phyloP scores from a whole-genome alignment of 2,329 filamentous ascomycete genomes.

The Colletotrichum sojae region DNA sequence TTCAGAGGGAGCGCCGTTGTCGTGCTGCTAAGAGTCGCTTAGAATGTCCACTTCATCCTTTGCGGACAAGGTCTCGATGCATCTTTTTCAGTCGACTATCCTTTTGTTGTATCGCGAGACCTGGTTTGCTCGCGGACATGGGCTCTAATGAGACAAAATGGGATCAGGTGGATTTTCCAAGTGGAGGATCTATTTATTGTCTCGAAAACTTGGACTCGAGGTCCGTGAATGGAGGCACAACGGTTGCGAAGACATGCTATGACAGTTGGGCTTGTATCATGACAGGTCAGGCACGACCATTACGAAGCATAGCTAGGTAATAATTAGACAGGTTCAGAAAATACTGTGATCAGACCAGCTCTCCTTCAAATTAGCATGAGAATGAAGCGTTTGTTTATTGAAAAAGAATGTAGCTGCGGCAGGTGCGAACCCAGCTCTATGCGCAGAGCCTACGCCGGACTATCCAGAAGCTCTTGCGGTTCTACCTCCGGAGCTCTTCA shows the following conservation, averaged over 20 bases:
- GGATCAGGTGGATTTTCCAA: neutral
- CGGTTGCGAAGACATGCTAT: neutral
- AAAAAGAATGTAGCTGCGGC: neutral
- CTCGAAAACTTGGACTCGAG: neutral
- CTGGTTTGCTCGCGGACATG: neutral
- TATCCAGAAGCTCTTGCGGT: too few species aligned
- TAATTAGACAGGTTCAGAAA: conserved; percentile 7
- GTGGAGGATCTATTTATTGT: neutral
- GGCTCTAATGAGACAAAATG: neutral
- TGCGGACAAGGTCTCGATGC: neutral
- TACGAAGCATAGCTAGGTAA: neutral
- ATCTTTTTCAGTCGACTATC: neutral
- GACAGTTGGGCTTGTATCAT: neutral
- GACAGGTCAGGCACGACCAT: neutral
- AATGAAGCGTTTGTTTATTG: neutral
- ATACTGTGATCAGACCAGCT: neutral
- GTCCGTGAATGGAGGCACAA: neutral
- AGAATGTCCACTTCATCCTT: conserved; percentile 8
- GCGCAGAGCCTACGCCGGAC: too few species aligned
- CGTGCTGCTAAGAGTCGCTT: neutral
- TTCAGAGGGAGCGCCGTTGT: neutral
- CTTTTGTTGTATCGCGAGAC: neutral
- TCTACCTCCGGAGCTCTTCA: too few species aligned
- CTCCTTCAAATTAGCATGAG: neutral
- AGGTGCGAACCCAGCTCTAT: too few species aligned